Evolutionary conservation across 495 filamentous ascomycete species (phyloP), one percentile per base, ranked within the genome.

Genomic region (Astrothelium subdiscretum): DNA sequence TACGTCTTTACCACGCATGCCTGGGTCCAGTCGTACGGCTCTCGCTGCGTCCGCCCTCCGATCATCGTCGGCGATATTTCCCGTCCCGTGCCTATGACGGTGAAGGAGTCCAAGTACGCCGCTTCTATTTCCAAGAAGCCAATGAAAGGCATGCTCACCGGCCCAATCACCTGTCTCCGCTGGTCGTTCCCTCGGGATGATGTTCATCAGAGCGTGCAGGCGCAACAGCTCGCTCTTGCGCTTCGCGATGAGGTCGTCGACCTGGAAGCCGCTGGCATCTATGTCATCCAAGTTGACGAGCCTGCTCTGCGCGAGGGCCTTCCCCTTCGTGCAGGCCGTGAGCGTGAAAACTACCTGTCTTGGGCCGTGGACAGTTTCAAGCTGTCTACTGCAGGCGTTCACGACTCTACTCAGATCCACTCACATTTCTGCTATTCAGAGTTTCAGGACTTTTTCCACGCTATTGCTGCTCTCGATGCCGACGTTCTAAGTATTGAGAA

Each of bases 371-470:
- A 92, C 77, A 87, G 91, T 70, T 98, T 98, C 90, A 89, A 87
- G 73, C 90, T 98, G 66, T 84, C 94, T 63, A 92, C 90, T 69
- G 83, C 90, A 59, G 92, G 89, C 72, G 94, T 97, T 59, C 74
- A 87, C 72, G 90, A 98, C 74, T 87, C 85, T 61, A 97, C 95
- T 67, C 94, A 98, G 82, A 95, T 98, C 78, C 94, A 98, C 85
- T 96, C 91, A 59, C 94, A 98, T 82, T 98, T 98, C 91, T 98
- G 94, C 78, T 98, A 98, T 86, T 96, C 91, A 52, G 94, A 98
- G 82, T 98, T 98, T 89, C 94, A 98, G 80, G 94, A 98, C 83
- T 98, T 98, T 85, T 98, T 98, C 89, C 89, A 97, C 76, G 92
- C 94, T 77, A 98, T 98, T 68, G 91, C 95, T 65, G 95, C 95